Base-by-base conservation (phyloP, 306 rosid genomes). In the Trifolium dubium region DNA sequence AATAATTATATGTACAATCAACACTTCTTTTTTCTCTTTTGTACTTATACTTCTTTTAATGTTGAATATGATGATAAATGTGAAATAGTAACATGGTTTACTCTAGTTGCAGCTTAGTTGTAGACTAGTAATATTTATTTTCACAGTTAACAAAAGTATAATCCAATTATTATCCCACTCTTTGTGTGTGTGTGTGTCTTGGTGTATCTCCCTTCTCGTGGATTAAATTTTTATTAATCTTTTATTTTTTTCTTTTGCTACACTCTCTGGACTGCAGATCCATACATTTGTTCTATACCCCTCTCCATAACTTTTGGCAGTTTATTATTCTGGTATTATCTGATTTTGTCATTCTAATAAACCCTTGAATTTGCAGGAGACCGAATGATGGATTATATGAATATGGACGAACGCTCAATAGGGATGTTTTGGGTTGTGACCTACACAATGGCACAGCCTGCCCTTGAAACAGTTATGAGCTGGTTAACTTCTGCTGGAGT, bases 391-490 rank as follows among this genome's bases (percentile, higher is more conserved):
- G 99, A 94, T 82, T 92, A 92, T 83, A 88, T 94, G 97, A 92
- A 83, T 71, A 94, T 94, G 99, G 99, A 94, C 86, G 99, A 94
- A 41, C 88, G 90, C 82, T 94, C 97, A 69, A 88, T 89, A 71
- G 99, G 99, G 83, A 94, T 94, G 99, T 94, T 94, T 83, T 94
- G 99, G 99, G 99, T 94, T 83, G 97, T 94, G 81, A 89, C 99
- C 64, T 92, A 88, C 87, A 94, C 99, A 78, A 94, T 94, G 99
- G 97, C 95, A 10, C 99, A 94, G 41, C 99, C 96, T 77, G 92
- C 99, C 64, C 85, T 91, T 82, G 99, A 94, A 86, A 92, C 96
- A 64, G 99, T 88, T 56, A 88, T 92, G 84, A 83, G 50, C 67
- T 94, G 99, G 99, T 74, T 94, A 67, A 76, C 78, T 59, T 86